Percentiles rank a stretch among this genome's conserved stretches.
Evolutionary conservation across 805 yeast genomes (phyloP).

Genomic region (Candida ovalis): DNA sequence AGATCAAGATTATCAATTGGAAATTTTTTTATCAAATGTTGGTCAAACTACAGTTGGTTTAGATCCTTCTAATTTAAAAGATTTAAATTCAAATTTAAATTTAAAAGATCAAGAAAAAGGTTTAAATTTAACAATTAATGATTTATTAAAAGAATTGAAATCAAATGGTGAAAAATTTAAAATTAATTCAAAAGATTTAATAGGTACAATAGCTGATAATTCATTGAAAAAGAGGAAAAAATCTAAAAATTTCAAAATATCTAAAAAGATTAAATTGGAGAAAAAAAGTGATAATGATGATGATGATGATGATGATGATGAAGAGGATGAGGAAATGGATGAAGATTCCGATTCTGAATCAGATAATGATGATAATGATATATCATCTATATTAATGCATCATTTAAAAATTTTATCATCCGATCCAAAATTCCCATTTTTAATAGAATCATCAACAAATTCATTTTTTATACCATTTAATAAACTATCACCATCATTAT

Average conservation of each 20-base stretch:
- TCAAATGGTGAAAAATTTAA: conserved; percentile 31
- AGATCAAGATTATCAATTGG: conserved; percentile 20
- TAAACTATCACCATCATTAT: conserved; percentile 42
- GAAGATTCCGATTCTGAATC: too few species aligned
- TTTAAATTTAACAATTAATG: conserved; percentile 39
- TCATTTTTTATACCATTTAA: conserved; percentile 61
- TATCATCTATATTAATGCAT: conserved; percentile 29
- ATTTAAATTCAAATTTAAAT: conserved; percentile 25
- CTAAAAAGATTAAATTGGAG: conserved; percentile 28
- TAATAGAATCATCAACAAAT: conserved; percentile 54
- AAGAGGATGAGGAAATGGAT: conserved; percentile 24
- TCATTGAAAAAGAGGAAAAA: conserved; percentile 21
- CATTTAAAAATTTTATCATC: conserved; percentile 68
- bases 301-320: conserved; percentile 25
- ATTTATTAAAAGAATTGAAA: conserved; percentile 31
- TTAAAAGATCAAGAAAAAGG: conserved; percentile 35
- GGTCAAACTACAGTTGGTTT: conserved; percentile 31
- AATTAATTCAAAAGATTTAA: conserved; percentile 34
- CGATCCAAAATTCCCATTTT: conserved; percentile 50
- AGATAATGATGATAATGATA: conserved; percentile 12
- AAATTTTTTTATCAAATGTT: conserved; percentile 28
- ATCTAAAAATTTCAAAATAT: conserved; percentile 5
- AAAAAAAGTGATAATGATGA: conserved; percentile 28
- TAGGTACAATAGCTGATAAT: conserved; percentile 32
- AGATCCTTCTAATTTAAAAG: conserved; percentile 26